Evolutionary conservation across 805 yeast genomes (phyloP).

Genomic region (Saccharomycopsis olivae): DNA sequence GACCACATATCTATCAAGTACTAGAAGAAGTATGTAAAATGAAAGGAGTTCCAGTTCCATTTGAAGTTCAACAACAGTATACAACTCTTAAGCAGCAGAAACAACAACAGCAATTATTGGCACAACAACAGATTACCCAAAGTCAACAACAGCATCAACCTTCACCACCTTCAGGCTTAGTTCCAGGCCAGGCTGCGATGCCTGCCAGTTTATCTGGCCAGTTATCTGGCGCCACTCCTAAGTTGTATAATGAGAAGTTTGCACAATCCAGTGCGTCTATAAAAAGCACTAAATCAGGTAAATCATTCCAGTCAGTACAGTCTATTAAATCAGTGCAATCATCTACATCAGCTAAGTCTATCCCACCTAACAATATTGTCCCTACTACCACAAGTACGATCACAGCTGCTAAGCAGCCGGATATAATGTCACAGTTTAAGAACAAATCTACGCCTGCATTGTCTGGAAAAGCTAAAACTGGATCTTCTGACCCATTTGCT

Average conservation of each 20-base stretch:
- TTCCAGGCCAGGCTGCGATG: neutral
- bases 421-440: neutral
- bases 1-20: constrained; percentile 87
- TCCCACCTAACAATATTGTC: neutral
- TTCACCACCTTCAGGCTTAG: neutral
- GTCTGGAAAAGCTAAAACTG: too few species aligned
- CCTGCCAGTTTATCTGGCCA: neutral
- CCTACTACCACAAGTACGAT: neutral
- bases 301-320: constrained; percentile 9
- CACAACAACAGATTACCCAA: neutral
- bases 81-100: constrained; percentile 10
- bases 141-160: constrained; percentile 3
- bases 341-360: constrained; percentile 5
- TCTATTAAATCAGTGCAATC: constrained; percentile 8
- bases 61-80: constrained; percentile 19
- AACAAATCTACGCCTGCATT: constrained; percentile 8
- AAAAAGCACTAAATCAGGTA: constrained; percentile 14
- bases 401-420: too few species aligned
- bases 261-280: constrained; percentile 10
- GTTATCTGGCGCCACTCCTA: constrained; percentile 1
- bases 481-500: constrained; percentile 12
- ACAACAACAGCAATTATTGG: neutral
- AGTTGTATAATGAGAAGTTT: constrained; percentile 5
- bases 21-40: constrained; percentile 51
- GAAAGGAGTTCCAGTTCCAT: constrained; percentile 42